Base-by-base conservation (phyloP, 2,329 filamentous ascomycete genomes). In the Apiospora koreana region DNA sequence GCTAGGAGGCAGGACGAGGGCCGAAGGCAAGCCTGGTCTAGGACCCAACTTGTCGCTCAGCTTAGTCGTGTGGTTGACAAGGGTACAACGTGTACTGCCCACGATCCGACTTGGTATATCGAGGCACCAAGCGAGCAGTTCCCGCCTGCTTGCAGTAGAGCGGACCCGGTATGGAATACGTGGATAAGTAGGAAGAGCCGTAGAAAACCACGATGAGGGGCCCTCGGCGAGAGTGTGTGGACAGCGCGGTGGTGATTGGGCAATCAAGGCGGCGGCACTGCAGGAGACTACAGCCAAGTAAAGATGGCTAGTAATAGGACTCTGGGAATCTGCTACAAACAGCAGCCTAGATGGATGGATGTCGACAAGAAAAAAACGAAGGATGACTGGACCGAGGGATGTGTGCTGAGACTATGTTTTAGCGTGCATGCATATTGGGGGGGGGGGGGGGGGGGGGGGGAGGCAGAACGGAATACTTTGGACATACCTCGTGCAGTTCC, bases 31-130 rank as follows among this genome's bases (percentile, higher is more conserved):
- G 48, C 48, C 48, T 54, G 48, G 48, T 31, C 25, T 25, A 31
- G 48, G 48, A 54, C 25, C 48, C 48, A 42, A 42, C 41, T 42
- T 42, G 35, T 38, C 48, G 28, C 48, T 54, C 48, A 31, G 50
- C 50, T 62, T 62, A 62, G 50, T 62, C 28, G 50, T 28, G 35
- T n/a, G 50, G 28, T 35, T 62, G 50, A 62, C 50, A 6, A 62
- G 50, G 50, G 50, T 62, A 62, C 14, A 62, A 35, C 50, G 50
- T 35, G 50, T 38, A 21, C 28, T 38, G 50, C 50, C 50, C 50
- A 62, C 50, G 50, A 62, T 62, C 50, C 50, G 50, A 62, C 50
- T 62, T 62, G 50, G 50, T 62, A 62, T 62, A 62, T 62, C 50
- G 50, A 35, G 2, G 28, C 28, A n/a, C 50, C 50, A 62, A 62